Percentiles rank a stretch among this genome's conserved stretches.
phyloP scores from a whole-genome alignment of 495 filamentous ascomycete genomes.

The Annulohypoxylon maeteangense region DNA sequence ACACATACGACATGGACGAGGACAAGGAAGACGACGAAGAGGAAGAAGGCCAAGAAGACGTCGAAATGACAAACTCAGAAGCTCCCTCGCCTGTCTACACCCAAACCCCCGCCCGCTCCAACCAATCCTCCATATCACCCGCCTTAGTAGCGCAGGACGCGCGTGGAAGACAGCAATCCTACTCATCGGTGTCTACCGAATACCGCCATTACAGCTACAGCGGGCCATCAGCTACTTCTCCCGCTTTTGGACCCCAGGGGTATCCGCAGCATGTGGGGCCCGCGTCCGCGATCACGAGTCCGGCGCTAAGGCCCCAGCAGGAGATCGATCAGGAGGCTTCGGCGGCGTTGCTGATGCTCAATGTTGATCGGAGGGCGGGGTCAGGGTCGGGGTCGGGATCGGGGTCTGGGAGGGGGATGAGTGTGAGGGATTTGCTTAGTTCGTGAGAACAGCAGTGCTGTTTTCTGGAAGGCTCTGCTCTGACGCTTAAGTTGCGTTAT shows the following conservation, averaged over 20 bases:
- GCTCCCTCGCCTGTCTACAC: conserved; percentile 50
- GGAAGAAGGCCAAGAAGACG: conserved; percentile 50
- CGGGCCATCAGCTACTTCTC: conserved; percentile 56
- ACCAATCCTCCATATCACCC: conserved; percentile 61
- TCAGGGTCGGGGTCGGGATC: conserved; percentile 29
- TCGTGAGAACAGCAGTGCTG: conserved; percentile 58
- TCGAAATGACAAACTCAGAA: conserved; percentile 61
- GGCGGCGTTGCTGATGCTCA: conserved; percentile 82
- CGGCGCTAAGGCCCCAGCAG: conserved; percentile 57
- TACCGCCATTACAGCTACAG: conserved; percentile 59
- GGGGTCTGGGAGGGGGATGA: conserved; percentile 66
- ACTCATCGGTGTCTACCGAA: conserved; percentile 57
- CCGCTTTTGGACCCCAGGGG: conserved; percentile 55
- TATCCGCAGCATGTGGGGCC: conserved; percentile 45
- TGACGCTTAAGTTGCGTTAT: neutral
- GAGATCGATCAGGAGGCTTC: conserved; percentile 81
- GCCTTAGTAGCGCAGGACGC: conserved; percentile 56
- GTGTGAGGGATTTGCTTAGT: conserved; percentile 81
- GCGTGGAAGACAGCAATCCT: conserved; percentile 55
- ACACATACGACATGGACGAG: conserved; percentile 45
- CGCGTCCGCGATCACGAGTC: conserved; percentile 58
- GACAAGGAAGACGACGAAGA: conserved; percentile 43
- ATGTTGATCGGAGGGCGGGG: conserved; percentile 67
- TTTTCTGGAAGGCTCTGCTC: neutral
- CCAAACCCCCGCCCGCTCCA: conserved; percentile 43